Evolutionary conservation across 441 rosid genomes (phyloP), one percentile per base, ranked within the genome.

Genomic region (Macaranga tanarius): DNA sequence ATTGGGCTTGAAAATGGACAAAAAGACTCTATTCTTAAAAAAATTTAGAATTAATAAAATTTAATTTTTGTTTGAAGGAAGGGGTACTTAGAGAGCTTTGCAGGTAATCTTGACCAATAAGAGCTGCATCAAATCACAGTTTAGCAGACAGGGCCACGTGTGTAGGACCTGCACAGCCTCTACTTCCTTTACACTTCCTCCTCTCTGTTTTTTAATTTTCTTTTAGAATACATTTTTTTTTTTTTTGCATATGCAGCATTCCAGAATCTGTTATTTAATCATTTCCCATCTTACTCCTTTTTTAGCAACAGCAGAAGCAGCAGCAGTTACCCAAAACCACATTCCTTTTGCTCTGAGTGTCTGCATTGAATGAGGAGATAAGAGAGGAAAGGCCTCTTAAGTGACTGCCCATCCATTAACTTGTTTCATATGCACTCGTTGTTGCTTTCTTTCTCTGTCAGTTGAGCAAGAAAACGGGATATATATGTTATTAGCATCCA

Each of bases 91-190:
- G 70, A 79, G 82, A 31, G 38, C 38, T 75, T 63, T 71, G 62
- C 23, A 76, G 85, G 81, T 77, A 69, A 82, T 81, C 77, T 86
- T 84, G 89, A 85, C 92, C 87, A 80, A 78, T 77, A 59, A 84
- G 67, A 71, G 79, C 67, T 77, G 77, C 86, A 85, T 85, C 88
- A 73, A 70, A 79, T 79, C 85, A 61, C 80, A 79, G 80, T 86
- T 86, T 79, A 84, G 86, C 78, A 80, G 97, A 92, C 94, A 92
- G 83, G 80, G 84, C 86, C 96, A 90, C 82, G 87, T 88, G 96
- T 86, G 96, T 89, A 89, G 97, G 97, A 75, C 94, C 94, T 80
- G 69, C 65, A 71, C 75, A 78, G 59, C 54, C 80, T 77, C 78
- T 69, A 47, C 75, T 72, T 75, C 79, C 78, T 70, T 73, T 67